Conservation (phyloP, 140 eudicot species). For the Erigeron philadelphicus region DNA sequence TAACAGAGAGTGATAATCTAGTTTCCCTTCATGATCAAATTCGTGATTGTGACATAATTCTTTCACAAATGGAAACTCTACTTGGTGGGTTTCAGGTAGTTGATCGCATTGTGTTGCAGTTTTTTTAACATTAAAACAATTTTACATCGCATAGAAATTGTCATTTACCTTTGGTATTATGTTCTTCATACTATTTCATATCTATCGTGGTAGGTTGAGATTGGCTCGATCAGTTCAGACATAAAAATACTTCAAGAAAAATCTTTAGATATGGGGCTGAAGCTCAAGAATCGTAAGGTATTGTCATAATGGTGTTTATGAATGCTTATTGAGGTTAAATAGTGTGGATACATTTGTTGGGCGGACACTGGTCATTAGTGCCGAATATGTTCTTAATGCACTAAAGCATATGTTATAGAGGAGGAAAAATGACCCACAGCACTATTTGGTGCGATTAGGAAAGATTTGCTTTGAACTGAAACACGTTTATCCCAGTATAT, state of each 20-base stretch:
- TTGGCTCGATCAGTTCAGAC: conserved; percentile 97
- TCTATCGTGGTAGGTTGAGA: conserved; percentile 56
- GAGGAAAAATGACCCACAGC: not conserved
- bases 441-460: too few relatives aligned
- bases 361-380: conserved; percentile 5
- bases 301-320: not conserved
- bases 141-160: not conserved
- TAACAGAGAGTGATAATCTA: conserved; percentile 93
- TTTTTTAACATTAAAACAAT: not conserved
- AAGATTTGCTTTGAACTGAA: not conserved
- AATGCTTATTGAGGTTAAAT: conserved; percentile 1
- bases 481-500: not conserved
- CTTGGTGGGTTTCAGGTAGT: conserved; percentile 97
- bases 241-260: conserved; percentile 94
- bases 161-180: conserved; percentile 4
- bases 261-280: conserved; percentile 96
- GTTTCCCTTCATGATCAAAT: conserved; percentile 96
- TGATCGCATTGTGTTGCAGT: conserved; percentile 6
- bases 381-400: conserved; percentile 9
- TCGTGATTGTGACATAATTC: conserved; percentile 84
- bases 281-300: conserved; percentile 98
- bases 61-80: conserved; percentile 91
- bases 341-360: not conserved
- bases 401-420: not conserved
- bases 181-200: conserved; percentile 9